Evolutionary conservation across 2,329 filamentous ascomycete genomes (phyloP), one percentile per base, ranked within the genome.

Genomic region (Westerdykella aurantiaca): DNA sequence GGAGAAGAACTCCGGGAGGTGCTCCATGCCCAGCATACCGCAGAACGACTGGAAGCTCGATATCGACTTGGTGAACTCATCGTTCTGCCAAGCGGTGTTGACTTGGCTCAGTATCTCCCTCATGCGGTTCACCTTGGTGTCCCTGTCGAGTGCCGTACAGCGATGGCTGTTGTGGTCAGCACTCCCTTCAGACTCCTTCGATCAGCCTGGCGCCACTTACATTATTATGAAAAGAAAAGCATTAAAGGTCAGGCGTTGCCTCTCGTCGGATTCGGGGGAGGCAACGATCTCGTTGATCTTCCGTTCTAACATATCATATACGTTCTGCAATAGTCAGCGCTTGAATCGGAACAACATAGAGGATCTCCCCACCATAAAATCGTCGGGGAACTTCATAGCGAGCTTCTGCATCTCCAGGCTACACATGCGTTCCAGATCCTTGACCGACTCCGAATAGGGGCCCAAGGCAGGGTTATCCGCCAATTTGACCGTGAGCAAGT

Each of bases 221-320:
- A 93, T 84, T 49, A 98, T 93, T 46, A 95, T 93, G 64, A 98
- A 94, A 1, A 97, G 75, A 50, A 97, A 91, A 9, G 89, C 91
- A 55, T 83, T 86, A 58, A 94, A 90, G 1, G 90, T 88, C 59
- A 93, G 83, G 45, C 87, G 82, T 25, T 90, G 80, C 60, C 90
- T 88, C 57, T 91, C 85, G 58, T 96, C 91, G 23, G 86, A 71
- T 42, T 79, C 77, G 23, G 85, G 81, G 38, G 86, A 80, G 49
- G 81, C 75, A 61, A 86, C 78, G 72, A 95, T 82, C 63, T 91
- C 85, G 47, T 85, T 84, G 47, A 97, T 83, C 59, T 88, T 88
- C 31, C 76, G 77, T 63, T 95, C 87, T 22, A 98, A 79, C 55
- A 93, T 81, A 45, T 91, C 85, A 63, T 96, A 97, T 22, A 94